phyloP scores from a whole-genome alignment of 1,139 yeast species.

The Maudiozyma humilis region DNA sequence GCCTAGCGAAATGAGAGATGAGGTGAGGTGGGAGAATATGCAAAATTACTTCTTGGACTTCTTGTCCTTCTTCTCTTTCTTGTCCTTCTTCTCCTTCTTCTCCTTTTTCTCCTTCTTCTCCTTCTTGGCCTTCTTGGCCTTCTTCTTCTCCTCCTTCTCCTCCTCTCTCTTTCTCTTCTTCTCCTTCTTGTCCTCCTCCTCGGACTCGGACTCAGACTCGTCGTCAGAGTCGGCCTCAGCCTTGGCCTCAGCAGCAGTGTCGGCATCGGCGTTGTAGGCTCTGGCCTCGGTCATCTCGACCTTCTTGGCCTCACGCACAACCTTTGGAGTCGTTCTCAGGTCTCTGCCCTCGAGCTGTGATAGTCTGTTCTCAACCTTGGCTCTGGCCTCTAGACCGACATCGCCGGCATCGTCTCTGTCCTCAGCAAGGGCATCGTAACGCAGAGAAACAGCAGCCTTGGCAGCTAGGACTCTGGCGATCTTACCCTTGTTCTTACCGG shows the following conservation, averaged over 20 bases:
- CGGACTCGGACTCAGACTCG: conserved; percentile 41
- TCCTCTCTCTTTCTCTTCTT: conserved; percentile 11
- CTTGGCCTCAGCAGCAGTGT: conserved; percentile 45
- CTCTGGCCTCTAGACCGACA: conserved; percentile 83
- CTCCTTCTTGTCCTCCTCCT: conserved; percentile 23
- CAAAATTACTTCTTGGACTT: conserved; percentile 9
- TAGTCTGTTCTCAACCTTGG: conserved; percentile 89
- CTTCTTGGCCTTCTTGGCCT: conserved; percentile 35
- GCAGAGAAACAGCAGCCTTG: conserved; percentile 90
- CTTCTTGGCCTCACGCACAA: conserved; percentile 69
- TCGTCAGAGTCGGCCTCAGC: conserved; percentile 39
- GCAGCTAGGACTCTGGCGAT: conserved; percentile 98
- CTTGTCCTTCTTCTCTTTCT: conserved; percentile 28
- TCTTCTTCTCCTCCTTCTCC: conserved; percentile 31
- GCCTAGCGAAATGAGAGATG: not conserved
- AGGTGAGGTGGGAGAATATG: not conserved
- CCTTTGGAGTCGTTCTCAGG: conserved; percentile 69
- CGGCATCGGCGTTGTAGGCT: conserved; percentile 93
- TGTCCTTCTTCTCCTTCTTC: conserved; percentile 36
- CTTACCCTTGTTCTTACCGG: conserved; percentile 96
- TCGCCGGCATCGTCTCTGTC: conserved; percentile 94
- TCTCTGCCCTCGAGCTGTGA: conserved; percentile 95
- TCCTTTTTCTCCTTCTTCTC: conserved; percentile 39
- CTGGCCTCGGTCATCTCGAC: conserved; percentile 75
- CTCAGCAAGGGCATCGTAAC: conserved; percentile 95